Percentiles rank a stretch among this genome's conserved stretches.
phyloP scores from a whole-genome alignment of 2,329 filamentous ascomycete species.

The Moelleriella libera region DNA sequence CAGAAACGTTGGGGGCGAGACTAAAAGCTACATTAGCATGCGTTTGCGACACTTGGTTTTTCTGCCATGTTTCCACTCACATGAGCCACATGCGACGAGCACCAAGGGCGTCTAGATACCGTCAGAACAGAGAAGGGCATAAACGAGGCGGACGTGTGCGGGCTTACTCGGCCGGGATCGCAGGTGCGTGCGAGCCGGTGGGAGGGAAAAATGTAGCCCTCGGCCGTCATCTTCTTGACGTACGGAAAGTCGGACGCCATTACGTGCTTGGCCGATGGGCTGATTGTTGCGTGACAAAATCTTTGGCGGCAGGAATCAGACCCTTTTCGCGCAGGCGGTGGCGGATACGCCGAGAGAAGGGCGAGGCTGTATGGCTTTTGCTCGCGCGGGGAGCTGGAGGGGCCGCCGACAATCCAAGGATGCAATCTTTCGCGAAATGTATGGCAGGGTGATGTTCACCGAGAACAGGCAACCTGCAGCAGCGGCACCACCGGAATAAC shows the following conservation, averaged over 20 bases:
- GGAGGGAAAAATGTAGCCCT: constrained; percentile 44
- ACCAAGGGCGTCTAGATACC: constrained; percentile 1
- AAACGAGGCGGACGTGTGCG: not conserved
- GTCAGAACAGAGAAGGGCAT: not conserved
- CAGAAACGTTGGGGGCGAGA: constrained; percentile 62
- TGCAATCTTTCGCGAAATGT: not conserved
- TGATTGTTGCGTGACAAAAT: not conserved
- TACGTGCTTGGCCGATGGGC: not conserved
- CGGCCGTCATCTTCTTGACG: constrained; percentile 18
- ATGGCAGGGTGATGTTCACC: not conserved
- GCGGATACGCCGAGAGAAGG: not conserved
- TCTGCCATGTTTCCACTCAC: constrained; percentile 8
- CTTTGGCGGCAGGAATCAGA: not conserved
- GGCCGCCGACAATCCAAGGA: not conserved
- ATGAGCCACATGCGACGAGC: constrained; percentile 46
- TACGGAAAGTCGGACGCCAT: constrained; percentile 18
- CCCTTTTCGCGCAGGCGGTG: not conserved
- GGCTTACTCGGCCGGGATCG: constrained; percentile 14
- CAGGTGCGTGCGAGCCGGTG: constrained; percentile 41
- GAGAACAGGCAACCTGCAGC: not conserved
- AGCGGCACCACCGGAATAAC: not conserved
- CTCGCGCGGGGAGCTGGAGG: too few species aligned
- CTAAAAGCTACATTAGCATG: constrained; percentile 5
- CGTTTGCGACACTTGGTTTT: not conserved
- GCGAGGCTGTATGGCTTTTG: not conserved